Evolutionary conservation across 192 early-diverging fungal genomes (phyloP), one percentile per base, ranked within the genome.

Genomic region (Spinellus fusiger): DNA sequence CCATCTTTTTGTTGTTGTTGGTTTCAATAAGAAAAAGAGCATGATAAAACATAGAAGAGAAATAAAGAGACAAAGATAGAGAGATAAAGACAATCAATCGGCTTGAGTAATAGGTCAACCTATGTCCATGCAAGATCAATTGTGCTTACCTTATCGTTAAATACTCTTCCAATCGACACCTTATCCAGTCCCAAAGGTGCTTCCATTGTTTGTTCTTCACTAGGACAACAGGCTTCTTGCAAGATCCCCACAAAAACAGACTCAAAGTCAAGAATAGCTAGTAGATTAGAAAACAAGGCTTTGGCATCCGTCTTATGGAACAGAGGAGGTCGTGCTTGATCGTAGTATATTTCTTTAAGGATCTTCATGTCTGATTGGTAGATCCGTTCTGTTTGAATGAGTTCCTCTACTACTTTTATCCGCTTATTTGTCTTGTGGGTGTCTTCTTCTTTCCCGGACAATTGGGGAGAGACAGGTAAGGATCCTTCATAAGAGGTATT

Each of bases 201-300:
- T 40, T 18, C 33, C 27, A 46, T 46, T 13, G 5, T 8, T 38
- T 59, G 64, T 13, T 50, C 44, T 9, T 57, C 26, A 16, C 55
- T 59, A 7, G 54, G 67, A 71, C 75, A 62, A 56, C 74, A 78
- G 1, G 86, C 85, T 12, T 75, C 77, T 7, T 83, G 79, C 59
- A 94, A 63, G 31, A 82, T 66, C n/a, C 76, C 81, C 2, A 89
- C 68, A 46, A 93, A 76, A n/a, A 79, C 74, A 12, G 74, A 64
- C 16, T 88, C 84, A 53, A 86, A 80, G 20, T 73, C 71, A 31
- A 93, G 84, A 13, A 96, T 80, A 4, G 80, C 80, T 9, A 84
- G 80, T 32, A 96, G 72, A 72, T 94, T 93, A 53, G 77, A 82
- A 70, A 94, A 96, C 15, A 96, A 68, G 5, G 76, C 67, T 62